Evolutionary conservation across 805 yeast genomes (phyloP).

Genomic region (Wickerhamiella sergipiensis): DNA sequence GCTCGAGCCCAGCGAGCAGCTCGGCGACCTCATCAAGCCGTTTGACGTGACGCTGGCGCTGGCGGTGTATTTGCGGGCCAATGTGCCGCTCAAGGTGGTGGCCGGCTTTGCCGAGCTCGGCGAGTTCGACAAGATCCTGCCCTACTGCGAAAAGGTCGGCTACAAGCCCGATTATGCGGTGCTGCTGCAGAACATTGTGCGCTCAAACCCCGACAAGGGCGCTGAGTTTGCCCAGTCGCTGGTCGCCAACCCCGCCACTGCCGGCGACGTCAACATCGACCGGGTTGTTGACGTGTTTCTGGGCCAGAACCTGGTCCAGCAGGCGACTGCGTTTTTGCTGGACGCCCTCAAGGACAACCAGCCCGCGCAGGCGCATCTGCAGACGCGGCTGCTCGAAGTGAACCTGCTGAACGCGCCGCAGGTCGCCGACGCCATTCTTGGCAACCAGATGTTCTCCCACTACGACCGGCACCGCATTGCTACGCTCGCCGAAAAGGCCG

Average conservation of each 20-base stretch:
- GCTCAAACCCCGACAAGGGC: conserved; percentile 95
- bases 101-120: conserved; percentile 88
- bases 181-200: conserved; percentile 76
- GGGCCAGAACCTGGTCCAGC: conserved; percentile 87
- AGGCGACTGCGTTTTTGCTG: conserved; percentile 91
- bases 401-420: conserved; percentile 94
- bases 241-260: conserved; percentile 39
- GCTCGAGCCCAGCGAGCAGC: conserved; percentile 86
- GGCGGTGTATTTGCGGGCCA: conserved; percentile 77
- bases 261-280: conserved; percentile 59
- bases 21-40: conserved; percentile 91
- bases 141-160: conserved; percentile 80
- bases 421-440: conserved; percentile 97
- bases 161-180: conserved; percentile 84
- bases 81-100: conserved; percentile 78
- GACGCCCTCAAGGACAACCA: conserved; percentile 90
- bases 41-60: conserved; percentile 74
- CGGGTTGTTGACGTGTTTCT: conserved; percentile 85
- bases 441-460: conserved; percentile 89
- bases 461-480: conserved; percentile 92
- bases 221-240: conserved; percentile 91
- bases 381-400: conserved; percentile 85
- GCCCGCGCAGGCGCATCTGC: conserved; percentile 91
- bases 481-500: conserved; percentile 87
- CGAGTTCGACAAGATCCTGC: conserved; percentile 88